phyloP scores from a whole-genome alignment of 2,329 filamentous ascomycete species.

The Alternaria triticina region DNA sequence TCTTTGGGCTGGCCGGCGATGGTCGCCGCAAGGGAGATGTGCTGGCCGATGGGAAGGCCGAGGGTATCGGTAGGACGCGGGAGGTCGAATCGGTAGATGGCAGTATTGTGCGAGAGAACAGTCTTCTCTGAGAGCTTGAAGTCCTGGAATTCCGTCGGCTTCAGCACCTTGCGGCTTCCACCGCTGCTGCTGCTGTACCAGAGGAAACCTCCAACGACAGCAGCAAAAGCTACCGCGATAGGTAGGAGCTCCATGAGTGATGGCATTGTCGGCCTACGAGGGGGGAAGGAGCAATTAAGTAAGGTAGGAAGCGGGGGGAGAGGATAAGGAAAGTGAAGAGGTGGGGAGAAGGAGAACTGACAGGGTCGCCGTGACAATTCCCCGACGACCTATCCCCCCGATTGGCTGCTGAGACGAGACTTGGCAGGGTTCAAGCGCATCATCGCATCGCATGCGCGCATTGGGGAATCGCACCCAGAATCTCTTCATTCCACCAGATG shows the following conservation, averaged over 20 bases:
- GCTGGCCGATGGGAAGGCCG: constrained; percentile 96
- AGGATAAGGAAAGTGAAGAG: not conserved
- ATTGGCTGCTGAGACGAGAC: constrained; percentile 23
- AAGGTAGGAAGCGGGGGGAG: not conserved
- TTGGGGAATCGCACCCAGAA: not conserved
- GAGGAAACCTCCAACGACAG: constrained; percentile 73
- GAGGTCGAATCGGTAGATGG: constrained; percentile 95
- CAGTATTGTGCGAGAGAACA: constrained; percentile 95
- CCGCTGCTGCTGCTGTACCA: constrained; percentile 67
- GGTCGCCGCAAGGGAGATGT: constrained; percentile 86
- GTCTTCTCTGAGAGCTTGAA: constrained; percentile 96
- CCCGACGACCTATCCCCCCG: constrained; percentile 17
- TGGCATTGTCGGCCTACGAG: constrained; percentile 62
- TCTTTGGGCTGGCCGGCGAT: constrained; percentile 48
- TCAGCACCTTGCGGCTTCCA: constrained; percentile 77
- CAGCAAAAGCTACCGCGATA: constrained; percentile 71
- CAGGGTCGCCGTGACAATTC: constrained; percentile 24
- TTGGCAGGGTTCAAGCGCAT: constrained; percentile 26
- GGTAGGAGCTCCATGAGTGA: constrained; percentile 74
- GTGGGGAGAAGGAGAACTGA: constrained; percentile 8
- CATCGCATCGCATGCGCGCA: not conserved
- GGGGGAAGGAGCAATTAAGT: not conserved
- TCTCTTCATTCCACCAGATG: not conserved
- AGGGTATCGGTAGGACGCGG: constrained; percentile 80
- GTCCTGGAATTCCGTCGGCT: constrained; percentile 86